Conservation (phyloP, 768 basidiomycete species). For the Amyloporia xantha region DNA sequence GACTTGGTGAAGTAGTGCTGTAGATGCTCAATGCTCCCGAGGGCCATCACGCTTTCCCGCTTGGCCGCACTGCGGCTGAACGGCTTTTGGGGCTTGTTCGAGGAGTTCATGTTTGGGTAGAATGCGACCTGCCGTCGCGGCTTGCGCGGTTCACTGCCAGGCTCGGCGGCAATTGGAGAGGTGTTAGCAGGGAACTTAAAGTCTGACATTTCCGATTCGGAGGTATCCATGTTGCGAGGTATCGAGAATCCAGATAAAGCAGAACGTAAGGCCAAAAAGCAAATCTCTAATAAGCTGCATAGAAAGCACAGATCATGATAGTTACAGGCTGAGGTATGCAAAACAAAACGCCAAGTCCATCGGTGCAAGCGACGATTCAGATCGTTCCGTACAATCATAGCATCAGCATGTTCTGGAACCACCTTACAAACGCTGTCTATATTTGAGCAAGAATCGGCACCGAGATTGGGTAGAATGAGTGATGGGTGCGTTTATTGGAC, state of each 20-base stretch:
- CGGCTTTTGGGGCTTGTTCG: constrained; percentile 72
- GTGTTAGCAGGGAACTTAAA: constrained; percentile 1
- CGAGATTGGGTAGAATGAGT: too few species aligned
- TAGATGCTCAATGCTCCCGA: constrained; percentile 94
- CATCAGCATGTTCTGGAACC: too few species aligned
- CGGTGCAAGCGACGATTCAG: too few species aligned
- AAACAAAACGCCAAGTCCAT: too few species aligned
- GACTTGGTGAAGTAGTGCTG: constrained; percentile 94
- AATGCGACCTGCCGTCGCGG: constrained; percentile 66
- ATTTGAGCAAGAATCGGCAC: too few species aligned
- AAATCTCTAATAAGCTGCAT: neutral
- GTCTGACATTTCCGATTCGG: neutral
- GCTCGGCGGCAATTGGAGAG: constrained; percentile 1
- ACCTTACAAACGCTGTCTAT: too few species aligned
- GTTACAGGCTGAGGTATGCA: too few species aligned
- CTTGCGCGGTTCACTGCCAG: constrained; percentile 25
- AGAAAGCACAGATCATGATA: too few species aligned
- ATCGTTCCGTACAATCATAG: too few species aligned
- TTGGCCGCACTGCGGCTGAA: constrained; percentile 90
- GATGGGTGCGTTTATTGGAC: neutral
- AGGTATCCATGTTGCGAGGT: constrained; percentile 7
- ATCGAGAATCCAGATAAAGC: neutral
- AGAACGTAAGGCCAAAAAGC: neutral
- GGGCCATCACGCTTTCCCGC: constrained; percentile 86
- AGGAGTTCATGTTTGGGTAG: constrained; percentile 66